Base-by-base conservation (phyloP, 2,329 filamentous ascomycete genomes). In the Beauveria bassiana region DNA sequence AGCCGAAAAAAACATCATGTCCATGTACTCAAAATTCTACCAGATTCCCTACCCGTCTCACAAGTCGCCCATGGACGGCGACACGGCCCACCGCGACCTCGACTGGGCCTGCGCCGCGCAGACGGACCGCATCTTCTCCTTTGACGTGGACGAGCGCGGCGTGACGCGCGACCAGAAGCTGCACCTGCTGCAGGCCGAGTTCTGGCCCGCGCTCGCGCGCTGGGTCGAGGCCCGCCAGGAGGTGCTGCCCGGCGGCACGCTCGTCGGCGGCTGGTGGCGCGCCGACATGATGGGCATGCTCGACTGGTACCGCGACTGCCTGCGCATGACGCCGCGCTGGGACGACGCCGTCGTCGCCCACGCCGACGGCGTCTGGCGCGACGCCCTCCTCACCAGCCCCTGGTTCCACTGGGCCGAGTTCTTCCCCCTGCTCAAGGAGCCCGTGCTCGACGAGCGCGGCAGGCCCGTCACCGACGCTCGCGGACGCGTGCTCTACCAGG, bases 331-430 rank as follows among this genome's bases (percentile, higher is more conserved):
- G 16, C 50, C 64, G 9, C 63, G 61, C 26, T 63, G 59, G 24
- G 52, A 65, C 6, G 63, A 67, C n/a, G 62, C 65, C 34, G 38
- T 64, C 9, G 61, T 65, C 20, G 68, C 65, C 16, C 66, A 68
- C 42, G 50, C 59, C 12, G 68, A 70, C 24, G 68, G 70, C 28
- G 57, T 68, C 18, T 72, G 69, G 70, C 60, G 59, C 14, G 38
- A 47, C 3, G 46, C 65, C 1, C 61, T 72, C 7, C 40, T 64
- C 20, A 66, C 64, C 8, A 70, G 68, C 0, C 70, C 70, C 0
- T 72, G 70, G 69, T 68, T 65, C 12, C 64, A 71, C 62, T 70
- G 67, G 38, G 66, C 68, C 4, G 61, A 68, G n/a, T 70, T 71
- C 51, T 57, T 63, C 0, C 57, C 61, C 6, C 53, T 69, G 10